A percentile compares a stretch with the other conserved stretches of the same genome.
Conservation (phyloP, 768 basidiomycete species). For the Trametes maxima region DNA sequence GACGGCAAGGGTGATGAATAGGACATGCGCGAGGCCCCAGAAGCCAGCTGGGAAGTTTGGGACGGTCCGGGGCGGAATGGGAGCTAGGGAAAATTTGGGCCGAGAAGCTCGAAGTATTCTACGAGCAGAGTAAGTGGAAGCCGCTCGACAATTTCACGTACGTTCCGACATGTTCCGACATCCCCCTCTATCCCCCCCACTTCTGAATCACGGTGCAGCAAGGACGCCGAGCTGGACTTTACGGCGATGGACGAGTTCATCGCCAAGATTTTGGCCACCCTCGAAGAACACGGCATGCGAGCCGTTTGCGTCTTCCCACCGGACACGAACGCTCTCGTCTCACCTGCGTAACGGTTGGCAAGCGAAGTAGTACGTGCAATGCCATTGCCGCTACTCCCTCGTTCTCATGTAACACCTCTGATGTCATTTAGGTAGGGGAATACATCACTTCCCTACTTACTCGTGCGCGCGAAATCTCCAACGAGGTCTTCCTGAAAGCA, state of each 20-base stretch:
- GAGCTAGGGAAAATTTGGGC: slow-evolving; percentile 96
- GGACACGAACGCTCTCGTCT: slow-evolving; percentile 70
- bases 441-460: slow-evolving; percentile 80
- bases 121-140: slow-evolving; percentile 79
- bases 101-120: slow-evolving; percentile 94
- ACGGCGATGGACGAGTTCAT: slow-evolving; percentile 95
- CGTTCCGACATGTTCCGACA: slow-evolving; percentile 34
- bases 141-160: slow-evolving; percentile 82
- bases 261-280: slow-evolving; percentile 58
- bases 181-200: background rate
- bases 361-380: slow-evolving; percentile 68
- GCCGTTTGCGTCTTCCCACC: slow-evolving; percentile 89
- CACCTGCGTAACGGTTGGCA: slow-evolving; percentile 84
- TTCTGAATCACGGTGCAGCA: slow-evolving; percentile 36
- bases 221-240: slow-evolving; percentile 70
- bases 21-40: slow-evolving; percentile 80
- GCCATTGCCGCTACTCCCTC: background rate
- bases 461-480: slow-evolving; percentile 74
- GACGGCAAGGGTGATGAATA: slow-evolving; percentile 73
- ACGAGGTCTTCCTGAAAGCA: slow-evolving; percentile 75
- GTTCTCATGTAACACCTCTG: background rate
- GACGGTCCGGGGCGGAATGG: slow-evolving; percentile 61
- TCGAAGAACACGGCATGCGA: slow-evolving; percentile 74
- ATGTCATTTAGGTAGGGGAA: slow-evolving; percentile 67
- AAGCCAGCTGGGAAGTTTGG: slow-evolving; percentile 86